Evolutionary conservation across 2,329 filamentous ascomycete genomes (phyloP), one percentile per base, ranked within the genome.

Genomic region (Penicillium brevicompactum): DNA sequence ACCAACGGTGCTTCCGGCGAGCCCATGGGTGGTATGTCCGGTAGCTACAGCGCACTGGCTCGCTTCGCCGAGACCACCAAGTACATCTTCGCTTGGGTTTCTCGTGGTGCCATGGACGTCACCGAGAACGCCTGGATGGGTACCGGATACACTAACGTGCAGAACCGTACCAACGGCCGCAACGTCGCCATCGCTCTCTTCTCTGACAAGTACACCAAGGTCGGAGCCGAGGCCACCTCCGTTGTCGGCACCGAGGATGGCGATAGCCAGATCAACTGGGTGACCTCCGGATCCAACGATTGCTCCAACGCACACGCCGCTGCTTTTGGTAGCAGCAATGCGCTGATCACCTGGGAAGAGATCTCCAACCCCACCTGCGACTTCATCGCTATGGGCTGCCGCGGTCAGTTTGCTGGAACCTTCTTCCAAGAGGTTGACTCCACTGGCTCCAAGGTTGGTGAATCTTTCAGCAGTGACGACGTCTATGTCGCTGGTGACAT

Each of bases 31-130:
- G 84, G 84, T 49, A 87, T 84, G 82, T 76, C 78, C n/a, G 84
- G 84, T 30, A 85, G 82, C 2, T 87, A 85, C 74, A 84, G 81
- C 62, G 74, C 73, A 7, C 78, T 87, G 18, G 80, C 80, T 11
- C 79, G 80, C 5, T 85, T 86, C 70, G 70, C 78, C 43, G 76
- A 73, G 54, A 76, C 76, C 18, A 75, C 77, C 49, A 74, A 76
- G 1, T 87, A 87, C 69, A 83, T 86, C 71, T 84, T 86, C 67
- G 76, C 83, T 18, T 87, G 84, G 84, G 82, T 84, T 14, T 85
- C 84, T 0, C 81, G 84, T 16, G 84, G 84, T 22, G 82, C 84
- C 21, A 71, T 80, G 11, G 77, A 85, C 51, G 73, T 87, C 13
- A 78, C 76, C 5, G 70, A 70, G 41, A 84, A 87, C 69, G 71